A percentile compares a stretch with the other conserved stretches of the same genome.
Conservation (phyloP, 208 protist species). For the Crithidia expoeki region DNA sequence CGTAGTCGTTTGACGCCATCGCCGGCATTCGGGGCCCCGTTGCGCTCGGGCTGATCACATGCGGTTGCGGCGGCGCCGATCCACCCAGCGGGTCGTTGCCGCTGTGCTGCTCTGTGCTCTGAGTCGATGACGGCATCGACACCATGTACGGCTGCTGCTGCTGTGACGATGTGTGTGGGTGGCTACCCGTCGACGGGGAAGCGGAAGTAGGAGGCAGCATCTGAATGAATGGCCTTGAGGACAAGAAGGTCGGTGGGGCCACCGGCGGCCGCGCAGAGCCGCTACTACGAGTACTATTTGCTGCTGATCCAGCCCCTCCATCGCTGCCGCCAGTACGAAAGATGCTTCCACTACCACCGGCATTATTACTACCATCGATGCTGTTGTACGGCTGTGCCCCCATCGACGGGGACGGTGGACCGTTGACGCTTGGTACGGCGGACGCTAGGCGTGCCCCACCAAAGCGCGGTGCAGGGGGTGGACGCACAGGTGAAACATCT, state of each 20-base stretch:
- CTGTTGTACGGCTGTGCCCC: neutral
- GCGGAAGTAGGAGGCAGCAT: neutral
- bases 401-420: neutral
- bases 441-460: neutral
- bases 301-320: neutral
- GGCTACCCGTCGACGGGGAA: neutral
- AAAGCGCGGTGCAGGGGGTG: constrained; percentile 6
- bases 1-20: constrained; percentile 7
- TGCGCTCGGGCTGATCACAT: constrained; percentile 5
- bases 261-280: constrained; percentile 16
- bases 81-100: constrained; percentile 8
- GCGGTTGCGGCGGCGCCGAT: constrained; percentile 6
- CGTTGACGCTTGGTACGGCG: neutral
- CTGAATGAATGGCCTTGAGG: constrained; percentile 16
- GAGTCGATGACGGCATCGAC: constrained; percentile 15
- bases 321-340: constrained; percentile 28
- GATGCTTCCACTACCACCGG: neutral
- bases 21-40: constrained; percentile 22
- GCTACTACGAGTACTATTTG: constrained; percentile 17
- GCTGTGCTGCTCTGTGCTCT: neutral
- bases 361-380: no score
- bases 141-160: constrained; percentile 27
- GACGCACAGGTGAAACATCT: constrained; percentile 1
- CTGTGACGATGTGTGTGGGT: neutral
- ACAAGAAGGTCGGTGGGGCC: constrained; percentile 20